Base-by-base conservation (phyloP, 345 rosid species). In the Eucalyptus cladocalyx region DNA sequence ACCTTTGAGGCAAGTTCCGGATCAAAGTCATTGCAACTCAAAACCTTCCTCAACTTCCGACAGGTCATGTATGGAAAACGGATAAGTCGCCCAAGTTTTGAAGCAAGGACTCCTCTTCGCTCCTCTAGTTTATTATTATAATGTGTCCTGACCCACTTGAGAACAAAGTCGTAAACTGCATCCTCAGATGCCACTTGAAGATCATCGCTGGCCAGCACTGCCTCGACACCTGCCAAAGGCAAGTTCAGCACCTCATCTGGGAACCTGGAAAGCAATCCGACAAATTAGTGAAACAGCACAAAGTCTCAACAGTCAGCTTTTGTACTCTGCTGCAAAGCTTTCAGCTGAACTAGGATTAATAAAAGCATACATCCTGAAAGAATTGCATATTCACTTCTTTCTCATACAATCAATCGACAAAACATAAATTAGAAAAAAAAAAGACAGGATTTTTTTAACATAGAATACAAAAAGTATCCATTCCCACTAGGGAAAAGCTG, bases 31-130 rank as follows among this genome's bases (percentile, higher is more conserved):
- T 91, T 92, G 92, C 98, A 95, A 89, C 90, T 89, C 89, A 96
- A 92, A 50, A 96, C 95, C 90, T 95, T 93, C 95, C 91, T 95
- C 90, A 97, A 94, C 90, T 94, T 96, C 65, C 93, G 90, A 88
- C 95, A 94, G 34, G 96, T 94, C 98, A 96, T 96, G 92, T 91
- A 93, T 87, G 99, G 97, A 90, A 96, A 97, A 90, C 97, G 98
- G 86, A 96, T 93, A 58, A 93, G 91, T 76, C 92, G 91, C 72
- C 94, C 95, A 72, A 97, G 97, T 60, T 92, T 93, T 19, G 95
- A 89, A 40, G 89, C 95, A 21, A 96, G 93, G 47, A 96, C 69
- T 83, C 91, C 95, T 88, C 94, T 92, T 15, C 99, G 93, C 76
- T 95, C 98, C 90, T 96, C 95, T 62, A 91, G 19, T 92, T 91